A percentile compares a stretch with the other conserved stretches of the same genome.
Conservation (phyloP, 345 rosid genomes). For the Kandelia obovata region DNA sequence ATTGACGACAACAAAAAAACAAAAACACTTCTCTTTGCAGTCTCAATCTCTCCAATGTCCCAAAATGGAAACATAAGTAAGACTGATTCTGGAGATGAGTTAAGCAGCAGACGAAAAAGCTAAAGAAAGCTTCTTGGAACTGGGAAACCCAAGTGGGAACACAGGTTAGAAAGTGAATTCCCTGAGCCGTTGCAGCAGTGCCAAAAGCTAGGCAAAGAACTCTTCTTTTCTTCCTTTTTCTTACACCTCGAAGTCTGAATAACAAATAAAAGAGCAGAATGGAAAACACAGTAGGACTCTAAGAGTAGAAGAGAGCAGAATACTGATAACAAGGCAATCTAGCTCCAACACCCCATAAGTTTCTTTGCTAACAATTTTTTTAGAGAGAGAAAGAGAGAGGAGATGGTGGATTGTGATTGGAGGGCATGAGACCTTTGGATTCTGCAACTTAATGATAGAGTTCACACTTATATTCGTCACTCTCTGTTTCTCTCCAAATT, state of each 20-base stretch:
- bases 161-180: conserved; percentile 10
- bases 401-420: conserved; percentile 51
- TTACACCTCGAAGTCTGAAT: conserved; percentile 22
- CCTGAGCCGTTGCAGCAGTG: conserved; percentile 5
- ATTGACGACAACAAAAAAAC: neutral
- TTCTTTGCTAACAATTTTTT: neutral
- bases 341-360: conserved; percentile 26
- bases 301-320: neutral
- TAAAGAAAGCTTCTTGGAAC: conserved; percentile 6
- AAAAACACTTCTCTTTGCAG: conserved; percentile 5
- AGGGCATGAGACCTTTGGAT: conserved; percentile 35
- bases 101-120: conserved; percentile 5
- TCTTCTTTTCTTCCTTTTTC: conserved; percentile 20
- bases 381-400: neutral
- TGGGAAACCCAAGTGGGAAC: conserved; percentile 18
- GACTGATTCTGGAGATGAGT: neutral
- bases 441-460: conserved; percentile 37
- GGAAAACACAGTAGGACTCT: neutral
- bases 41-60: conserved; percentile 19
- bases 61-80: conserved; percentile 4
- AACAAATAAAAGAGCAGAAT: conserved; percentile 13
- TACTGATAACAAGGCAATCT: neutral
- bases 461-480: conserved; percentile 22
- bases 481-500: conserved; percentile 4
- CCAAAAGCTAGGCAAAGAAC: conserved; percentile 25